Evolutionary conservation across 2,329 filamentous ascomycete species (phyloP).

Genomic region (Talaromyces amestolkiae): DNA sequence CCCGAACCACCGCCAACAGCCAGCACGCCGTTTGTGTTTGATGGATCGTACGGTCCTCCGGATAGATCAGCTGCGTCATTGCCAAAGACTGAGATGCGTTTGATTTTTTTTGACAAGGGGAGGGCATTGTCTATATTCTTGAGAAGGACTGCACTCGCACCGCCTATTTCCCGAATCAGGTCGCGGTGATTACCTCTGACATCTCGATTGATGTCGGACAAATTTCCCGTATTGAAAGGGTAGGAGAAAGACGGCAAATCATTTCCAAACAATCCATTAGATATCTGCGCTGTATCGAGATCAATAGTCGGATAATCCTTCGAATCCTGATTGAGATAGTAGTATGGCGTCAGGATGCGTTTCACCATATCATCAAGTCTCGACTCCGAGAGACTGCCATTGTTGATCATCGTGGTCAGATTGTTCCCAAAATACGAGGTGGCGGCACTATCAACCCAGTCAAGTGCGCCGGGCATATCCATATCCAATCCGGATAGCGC

Average conservation of each 20-base stretch:
- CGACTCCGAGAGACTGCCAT: slow-evolving; percentile 40
- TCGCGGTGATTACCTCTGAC: slow-evolving; percentile 68
- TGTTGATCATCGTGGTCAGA: slow-evolving; percentile 36
- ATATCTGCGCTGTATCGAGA: slow-evolving; percentile 14
- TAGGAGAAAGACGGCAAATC: slow-evolving; percentile 24
- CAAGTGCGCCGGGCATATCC: slow-evolving; percentile 27
- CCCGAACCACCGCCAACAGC: slow-evolving; percentile 32
- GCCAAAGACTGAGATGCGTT: slow-evolving; percentile 23
- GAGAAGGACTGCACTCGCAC: slow-evolving; percentile 42
- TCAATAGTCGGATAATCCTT: slow-evolving; percentile 28
- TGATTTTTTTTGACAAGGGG: slow-evolving; percentile 40
- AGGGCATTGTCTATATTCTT: slow-evolving; percentile 53
- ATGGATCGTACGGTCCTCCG: slow-evolving; percentile 23
- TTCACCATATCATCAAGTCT: slow-evolving; percentile 49
- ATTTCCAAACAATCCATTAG: slow-evolving; percentile 5
- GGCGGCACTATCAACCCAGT: background rate
- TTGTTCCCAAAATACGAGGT: slow-evolving; percentile 36
- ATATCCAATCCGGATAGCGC: slow-evolving; percentile 47
- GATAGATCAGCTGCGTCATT: slow-evolving; percentile 23
- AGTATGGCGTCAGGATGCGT: slow-evolving; percentile 49
- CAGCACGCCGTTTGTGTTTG: slow-evolving; percentile 14
- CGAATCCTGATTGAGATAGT: slow-evolving; percentile 43
- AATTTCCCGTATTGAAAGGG: slow-evolving; percentile 18
- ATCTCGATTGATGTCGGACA: slow-evolving; percentile 44
- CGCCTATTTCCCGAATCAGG: slow-evolving; percentile 57